Evolutionary conservation across 495 filamentous ascomycete species (phyloP).

Genomic region (Penicillium cataractarum): DNA sequence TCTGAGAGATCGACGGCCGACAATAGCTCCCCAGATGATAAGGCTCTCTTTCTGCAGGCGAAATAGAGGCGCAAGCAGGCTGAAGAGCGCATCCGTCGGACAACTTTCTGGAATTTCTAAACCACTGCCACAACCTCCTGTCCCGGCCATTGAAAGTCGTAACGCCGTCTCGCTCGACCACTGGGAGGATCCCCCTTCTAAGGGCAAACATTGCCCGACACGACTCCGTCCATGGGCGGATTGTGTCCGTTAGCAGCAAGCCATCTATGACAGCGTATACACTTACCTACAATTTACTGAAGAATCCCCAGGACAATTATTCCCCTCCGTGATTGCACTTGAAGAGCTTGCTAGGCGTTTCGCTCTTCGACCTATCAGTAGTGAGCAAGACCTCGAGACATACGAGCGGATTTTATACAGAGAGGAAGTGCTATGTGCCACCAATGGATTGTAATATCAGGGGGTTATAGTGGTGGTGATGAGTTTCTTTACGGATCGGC

Average conservation of each 20-base stretch:
- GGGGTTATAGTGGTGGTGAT: no score
- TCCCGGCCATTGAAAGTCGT: background rate
- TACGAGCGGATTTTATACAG: background rate
- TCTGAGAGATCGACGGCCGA: background rate
- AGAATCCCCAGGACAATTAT: background rate
- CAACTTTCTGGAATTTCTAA: background rate
- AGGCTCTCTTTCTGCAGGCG: background rate
- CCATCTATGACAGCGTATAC: background rate
- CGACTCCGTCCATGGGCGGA: background rate
- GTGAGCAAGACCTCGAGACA: background rate
- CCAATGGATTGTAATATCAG: no score
- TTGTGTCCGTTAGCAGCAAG: background rate
- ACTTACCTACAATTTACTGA: background rate
- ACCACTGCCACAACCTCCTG: background rate
- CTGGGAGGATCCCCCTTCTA: background rate
- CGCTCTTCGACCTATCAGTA: slow-evolving; percentile 1
- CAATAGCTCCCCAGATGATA: background rate
- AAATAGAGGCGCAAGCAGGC: background rate
- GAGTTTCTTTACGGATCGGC: no score
- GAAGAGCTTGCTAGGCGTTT: slow-evolving; percentile 4
- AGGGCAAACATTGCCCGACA: background rate
- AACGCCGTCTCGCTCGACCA: background rate
- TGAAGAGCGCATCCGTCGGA: background rate
- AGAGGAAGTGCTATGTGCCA: no score
- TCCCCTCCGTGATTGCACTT: background rate